Evolutionary conservation across 2,329 filamentous ascomycete genomes (phyloP), one percentile per base, ranked within the genome.

Genomic region (Xylariaceae sp.): DNA sequence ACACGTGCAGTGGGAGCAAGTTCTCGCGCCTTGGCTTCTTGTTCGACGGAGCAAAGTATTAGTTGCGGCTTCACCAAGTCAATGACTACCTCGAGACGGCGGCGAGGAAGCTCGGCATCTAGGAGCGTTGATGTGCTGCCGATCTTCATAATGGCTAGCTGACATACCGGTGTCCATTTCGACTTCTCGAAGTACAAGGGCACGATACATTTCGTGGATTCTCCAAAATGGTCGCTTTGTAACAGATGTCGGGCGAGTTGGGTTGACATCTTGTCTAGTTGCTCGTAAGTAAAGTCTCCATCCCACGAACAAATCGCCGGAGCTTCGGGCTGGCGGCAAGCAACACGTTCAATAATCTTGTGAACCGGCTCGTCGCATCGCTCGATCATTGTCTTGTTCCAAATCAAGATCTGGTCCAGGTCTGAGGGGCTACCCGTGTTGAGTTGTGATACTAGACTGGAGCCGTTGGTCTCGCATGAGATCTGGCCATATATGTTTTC

Each of bases 91-190:
- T 28, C 42, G 14, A 58, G 46, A 3, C 65, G 56, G 5, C 60
- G 47, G 13, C 33, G 39, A 12, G 65, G 60, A 34, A 61, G 52
- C 6, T 54, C 47, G 5, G 62, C 61, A 47, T 67, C 63, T 9
- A 66, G 43, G 0, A 62, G 55, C 1, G 62, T 56, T 55, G 60
- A 69, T 12, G 61, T 60, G 11, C 58, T 62, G 13, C 66, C 66
- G 3, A 62, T 47, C 34, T 64, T 61, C 38, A 67, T 49, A 28
- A 66, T 44, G 28, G 52, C 65, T 10, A 67, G 44, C 3, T 66
- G 55, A 10, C 54, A 54, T 1, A 66, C 51, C 18, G 51, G 42
- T 16, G 56, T 43, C 56, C 56, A 58, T 19, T 17, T 34, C 22
- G 56, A 58, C 17, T 56, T 58, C 12, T 58, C 48, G 9, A 58